These are phyloP conservation scores for Aspergillus diversus DNA, from an alignment of 495 filamentous ascomycete genomes.

Conservation along the genomic window DNA sequence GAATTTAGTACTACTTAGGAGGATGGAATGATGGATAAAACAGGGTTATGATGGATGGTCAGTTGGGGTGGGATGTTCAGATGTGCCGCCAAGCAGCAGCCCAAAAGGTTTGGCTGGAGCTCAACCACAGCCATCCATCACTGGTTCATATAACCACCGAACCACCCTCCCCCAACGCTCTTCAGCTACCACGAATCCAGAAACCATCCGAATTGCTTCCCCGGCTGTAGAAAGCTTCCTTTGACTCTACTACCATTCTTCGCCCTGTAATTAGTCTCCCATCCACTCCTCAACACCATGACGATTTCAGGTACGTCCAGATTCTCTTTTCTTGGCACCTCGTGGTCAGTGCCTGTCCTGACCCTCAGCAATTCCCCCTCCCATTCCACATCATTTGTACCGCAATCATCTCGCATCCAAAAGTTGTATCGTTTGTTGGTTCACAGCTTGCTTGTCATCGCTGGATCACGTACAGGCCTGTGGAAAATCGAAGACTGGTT, in stretches of 20 bases:
- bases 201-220: no score
- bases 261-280: background rate
- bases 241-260: background rate
- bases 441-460: background rate
- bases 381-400: background rate
- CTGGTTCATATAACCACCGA: no score
- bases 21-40: no score
- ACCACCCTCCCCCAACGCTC: background rate
- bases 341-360: background rate
- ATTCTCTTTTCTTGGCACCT: slow-evolving; percentile 5
- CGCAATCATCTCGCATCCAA: background rate
- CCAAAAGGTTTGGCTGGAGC: no score
- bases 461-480: background rate
- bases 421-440: background rate
- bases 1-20: no score
- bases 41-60: no score
- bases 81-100: no score
- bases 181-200: background rate
- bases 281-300: slow-evolving; percentile 1
- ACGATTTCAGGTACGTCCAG: slow-evolving; percentile 3
- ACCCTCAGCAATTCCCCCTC: background rate
- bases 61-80: no score
- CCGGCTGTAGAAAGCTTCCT: no score
- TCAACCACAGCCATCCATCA: no score
- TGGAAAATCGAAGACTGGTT: background rate